phyloP scores from a whole-genome alignment of 805 yeast species.

The Candida schatavii region DNA sequence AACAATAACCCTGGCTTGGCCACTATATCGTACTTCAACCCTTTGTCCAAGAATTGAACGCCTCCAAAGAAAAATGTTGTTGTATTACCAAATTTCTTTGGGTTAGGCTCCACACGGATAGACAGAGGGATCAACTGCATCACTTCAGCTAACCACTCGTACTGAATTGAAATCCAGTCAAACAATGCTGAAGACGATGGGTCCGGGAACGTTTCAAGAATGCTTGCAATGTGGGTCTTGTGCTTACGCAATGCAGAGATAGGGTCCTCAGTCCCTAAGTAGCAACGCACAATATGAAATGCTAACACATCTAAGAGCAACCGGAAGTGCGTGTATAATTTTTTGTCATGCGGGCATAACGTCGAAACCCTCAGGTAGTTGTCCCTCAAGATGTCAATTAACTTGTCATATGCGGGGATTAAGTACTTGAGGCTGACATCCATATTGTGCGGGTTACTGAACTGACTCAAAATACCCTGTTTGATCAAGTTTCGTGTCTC shows the following conservation, averaged over 20 bases:
- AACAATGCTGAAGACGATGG: conserved; percentile 12
- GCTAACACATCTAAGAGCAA: conserved; percentile 57
- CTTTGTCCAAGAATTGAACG: conserved; percentile 21
- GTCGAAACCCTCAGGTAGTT: conserved; percentile 3
- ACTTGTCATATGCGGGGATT: conserved; percentile 33
- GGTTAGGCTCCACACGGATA: conserved; percentile 14
- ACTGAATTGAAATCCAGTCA: conserved; percentile 63
- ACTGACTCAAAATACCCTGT: conserved; percentile 32
- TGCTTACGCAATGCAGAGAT: conserved; percentile 62
- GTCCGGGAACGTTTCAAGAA: conserved; percentile 19
- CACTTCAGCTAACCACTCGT: conserved; percentile 62
- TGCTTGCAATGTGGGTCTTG: conserved; percentile 51
- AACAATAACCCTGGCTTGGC: conserved; percentile 30
- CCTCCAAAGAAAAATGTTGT: conserved; percentile 32
- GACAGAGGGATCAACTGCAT: conserved; percentile 48
- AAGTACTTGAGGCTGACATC: conserved; percentile 26
- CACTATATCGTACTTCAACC: conserved; percentile 17
- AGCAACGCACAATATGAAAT: conserved; percentile 59
- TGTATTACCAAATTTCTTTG: conserved; percentile 12
- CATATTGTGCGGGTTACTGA: conserved; percentile 30
- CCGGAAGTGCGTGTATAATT: conserved; percentile 35
- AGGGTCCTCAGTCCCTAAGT: conserved; percentile 57
- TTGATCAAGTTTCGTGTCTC: conserved; percentile 38
- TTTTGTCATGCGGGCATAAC: conserved; percentile 23
- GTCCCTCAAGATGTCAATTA: conserved; percentile 23